Evolutionary conservation across 345 rosid genomes (phyloP).

Genomic region (Passiflora organensis): DNA sequence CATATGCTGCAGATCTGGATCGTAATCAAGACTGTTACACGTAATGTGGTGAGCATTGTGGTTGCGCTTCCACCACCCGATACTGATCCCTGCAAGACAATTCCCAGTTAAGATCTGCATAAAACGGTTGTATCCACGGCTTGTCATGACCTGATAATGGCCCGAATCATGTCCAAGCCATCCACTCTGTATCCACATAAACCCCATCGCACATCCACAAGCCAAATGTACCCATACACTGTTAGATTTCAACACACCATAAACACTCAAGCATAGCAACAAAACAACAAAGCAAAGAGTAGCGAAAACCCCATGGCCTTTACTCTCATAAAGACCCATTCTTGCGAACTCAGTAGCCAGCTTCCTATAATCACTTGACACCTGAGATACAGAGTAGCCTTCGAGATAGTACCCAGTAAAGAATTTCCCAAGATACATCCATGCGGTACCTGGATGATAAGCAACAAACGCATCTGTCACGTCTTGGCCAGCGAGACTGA

Average conservation of each 20-base stretch:
- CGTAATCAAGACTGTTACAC: conserved; percentile 49
- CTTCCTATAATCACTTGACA: conserved; percentile 40
- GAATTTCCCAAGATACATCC: conserved; percentile 45
- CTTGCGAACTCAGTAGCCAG: conserved; percentile 39
- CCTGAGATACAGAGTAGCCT: conserved; percentile 40
- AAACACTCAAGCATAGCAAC: conserved; percentile 29
- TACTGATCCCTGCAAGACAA: conserved; percentile 62
- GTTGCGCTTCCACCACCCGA: conserved; percentile 58
- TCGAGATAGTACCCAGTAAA: conserved; percentile 45
- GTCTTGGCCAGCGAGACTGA: conserved; percentile 47
- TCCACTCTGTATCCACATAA: conserved; percentile 60
- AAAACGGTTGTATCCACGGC: conserved; percentile 29
- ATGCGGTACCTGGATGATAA: conserved; percentile 40
- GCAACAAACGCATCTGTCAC: conserved; percentile 56
- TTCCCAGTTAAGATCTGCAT: conserved; percentile 57
- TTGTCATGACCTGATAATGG: conserved; percentile 44
- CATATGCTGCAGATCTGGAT: conserved; percentile 61
- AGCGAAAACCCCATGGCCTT: conserved; percentile 25
- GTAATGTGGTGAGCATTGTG: conserved; percentile 57
- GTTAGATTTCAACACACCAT: conserved; percentile 30
- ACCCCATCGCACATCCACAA: conserved; percentile 38
- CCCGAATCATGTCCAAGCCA: conserved; percentile 83
- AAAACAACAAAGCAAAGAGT: conserved; percentile 21
- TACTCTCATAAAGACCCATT: conserved; percentile 45
- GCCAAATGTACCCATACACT: conserved; percentile 32